phyloP scores from a whole-genome alignment of 2,329 filamentous ascomycete genomes.

The Aspergillus sclerotialis region DNA sequence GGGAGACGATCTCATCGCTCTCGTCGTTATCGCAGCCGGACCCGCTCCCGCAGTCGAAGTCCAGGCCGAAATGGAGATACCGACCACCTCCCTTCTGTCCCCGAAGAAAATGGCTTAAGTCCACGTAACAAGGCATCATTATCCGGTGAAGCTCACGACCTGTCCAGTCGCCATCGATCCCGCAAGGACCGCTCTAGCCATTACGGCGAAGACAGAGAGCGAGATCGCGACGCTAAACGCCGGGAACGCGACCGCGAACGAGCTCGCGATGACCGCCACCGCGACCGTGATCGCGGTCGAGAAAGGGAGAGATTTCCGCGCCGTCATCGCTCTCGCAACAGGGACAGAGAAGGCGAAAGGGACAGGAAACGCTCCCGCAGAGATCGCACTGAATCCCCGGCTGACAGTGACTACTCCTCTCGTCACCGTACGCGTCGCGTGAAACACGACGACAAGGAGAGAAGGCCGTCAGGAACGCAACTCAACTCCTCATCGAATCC shows the following conservation, averaged over 20 bases:
- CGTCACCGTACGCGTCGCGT: conserved; percentile 27
- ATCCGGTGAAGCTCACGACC: conserved; percentile 14
- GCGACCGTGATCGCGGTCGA: conserved; percentile 25
- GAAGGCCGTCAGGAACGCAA: no score
- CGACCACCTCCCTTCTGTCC: conserved; percentile 24
- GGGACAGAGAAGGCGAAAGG: conserved; percentile 17
- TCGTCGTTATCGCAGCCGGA: conserved; percentile 44
- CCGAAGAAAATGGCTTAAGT: conserved; percentile 15
- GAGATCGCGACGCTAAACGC: conserved; percentile 21
- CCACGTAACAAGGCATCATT: conserved; percentile 13
- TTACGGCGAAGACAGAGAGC: conserved; percentile 22
- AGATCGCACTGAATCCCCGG: conserved; percentile 30
- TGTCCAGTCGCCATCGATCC: conserved; percentile 22
- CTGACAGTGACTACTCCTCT: conserved; percentile 24
- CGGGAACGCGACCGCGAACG: conserved; percentile 19
- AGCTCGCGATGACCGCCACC: conserved; percentile 24
- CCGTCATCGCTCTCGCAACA: conserved; percentile 18
- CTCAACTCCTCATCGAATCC: conserved; percentile 10
- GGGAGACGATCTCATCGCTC: conserved; percentile 42
- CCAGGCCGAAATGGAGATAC: conserved; percentile 24
- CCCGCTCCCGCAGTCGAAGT: conserved; percentile 22
- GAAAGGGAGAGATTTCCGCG: conserved; percentile 17
- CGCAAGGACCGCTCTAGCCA: conserved; percentile 21
- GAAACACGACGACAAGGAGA: conserved; percentile 20
- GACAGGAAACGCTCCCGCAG: conserved; percentile 34